phyloP scores from a whole-genome alignment of 345 rosid species.

The Punica granatum region DNA sequence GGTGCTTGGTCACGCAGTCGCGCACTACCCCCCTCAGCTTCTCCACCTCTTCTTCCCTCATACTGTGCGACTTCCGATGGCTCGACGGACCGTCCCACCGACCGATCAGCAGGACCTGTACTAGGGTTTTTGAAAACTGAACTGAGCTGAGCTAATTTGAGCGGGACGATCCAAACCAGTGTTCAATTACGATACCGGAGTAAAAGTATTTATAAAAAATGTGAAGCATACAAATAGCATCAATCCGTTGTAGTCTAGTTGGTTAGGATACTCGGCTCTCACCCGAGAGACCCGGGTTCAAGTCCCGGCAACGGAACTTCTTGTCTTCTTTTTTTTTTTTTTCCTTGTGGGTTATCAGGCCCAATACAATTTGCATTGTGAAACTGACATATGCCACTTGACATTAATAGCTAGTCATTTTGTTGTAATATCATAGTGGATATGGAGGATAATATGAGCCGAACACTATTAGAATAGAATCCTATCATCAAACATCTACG shows the following conservation, averaged over 20 bases:
- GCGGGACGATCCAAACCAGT: background rate
- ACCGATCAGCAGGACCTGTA: background rate
- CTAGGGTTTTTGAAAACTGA: background rate
- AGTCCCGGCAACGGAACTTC: constrained; percentile 88
- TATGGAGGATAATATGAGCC: too few relatives aligned
- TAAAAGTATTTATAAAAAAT: too few relatives aligned
- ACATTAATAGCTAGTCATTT: too few relatives aligned
- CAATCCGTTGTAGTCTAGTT: constrained; percentile 76
- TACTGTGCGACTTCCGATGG: constrained; percentile 14
- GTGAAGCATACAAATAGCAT: too few relatives aligned
- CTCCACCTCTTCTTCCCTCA: constrained; percentile 87
- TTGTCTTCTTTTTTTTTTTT: too few relatives aligned
- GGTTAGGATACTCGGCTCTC: constrained; percentile 78
- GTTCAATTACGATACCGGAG: background rate
- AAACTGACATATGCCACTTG: too few relatives aligned
- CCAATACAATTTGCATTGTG: too few relatives aligned
- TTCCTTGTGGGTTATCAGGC: too few relatives aligned
- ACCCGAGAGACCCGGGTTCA: constrained; percentile 74
- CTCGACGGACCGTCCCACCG: background rate
- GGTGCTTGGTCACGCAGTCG: constrained; percentile 94
- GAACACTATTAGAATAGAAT: too few relatives aligned
- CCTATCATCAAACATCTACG: too few relatives aligned
- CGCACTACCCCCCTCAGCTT: constrained; percentile 89
- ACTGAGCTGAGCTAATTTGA: background rate
- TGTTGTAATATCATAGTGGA: too few relatives aligned